These are phyloP conservation scores for Aspergillus diversus DNA, from an alignment of 495 filamentous ascomycete species.

Conservation along the genomic window DNA sequence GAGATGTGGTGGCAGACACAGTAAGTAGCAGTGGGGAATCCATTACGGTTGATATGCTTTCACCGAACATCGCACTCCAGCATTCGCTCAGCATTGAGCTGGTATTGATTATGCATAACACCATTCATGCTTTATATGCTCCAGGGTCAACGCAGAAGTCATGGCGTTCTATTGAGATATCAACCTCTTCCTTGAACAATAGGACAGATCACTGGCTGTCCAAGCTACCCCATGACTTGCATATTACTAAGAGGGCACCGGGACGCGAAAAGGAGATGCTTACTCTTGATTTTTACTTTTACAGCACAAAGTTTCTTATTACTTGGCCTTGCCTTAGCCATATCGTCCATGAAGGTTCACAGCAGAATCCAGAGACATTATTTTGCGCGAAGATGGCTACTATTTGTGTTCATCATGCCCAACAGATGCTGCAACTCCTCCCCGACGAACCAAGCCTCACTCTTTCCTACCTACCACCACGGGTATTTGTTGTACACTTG, in stretches of 20 bases:
- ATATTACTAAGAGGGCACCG: constrained; percentile 35
- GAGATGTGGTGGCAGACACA: neutral
- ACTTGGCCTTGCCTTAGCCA: constrained; percentile 61
- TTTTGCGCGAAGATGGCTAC: constrained; percentile 53
- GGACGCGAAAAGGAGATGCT: constrained; percentile 30
- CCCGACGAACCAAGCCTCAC: constrained; percentile 36
- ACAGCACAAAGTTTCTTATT: constrained; percentile 58
- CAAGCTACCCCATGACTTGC: constrained; percentile 48
- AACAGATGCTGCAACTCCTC: constrained; percentile 52
- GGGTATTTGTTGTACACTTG: constrained; percentile 63
- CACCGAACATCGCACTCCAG: constrained; percentile 43
- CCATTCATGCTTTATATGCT: constrained; percentile 55
- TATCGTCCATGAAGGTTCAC: constrained; percentile 35
- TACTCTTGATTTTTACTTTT: constrained; percentile 52
- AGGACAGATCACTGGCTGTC: constrained; percentile 54
- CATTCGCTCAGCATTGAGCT: constrained; percentile 49
- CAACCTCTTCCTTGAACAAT: constrained; percentile 48
- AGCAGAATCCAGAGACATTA: no score
- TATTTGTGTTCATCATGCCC: constrained; percentile 53
- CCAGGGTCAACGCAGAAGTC: constrained; percentile 50
- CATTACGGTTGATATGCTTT: constrained; percentile 25
- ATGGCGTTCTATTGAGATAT: constrained; percentile 54
- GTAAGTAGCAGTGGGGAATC: constrained; percentile 24
- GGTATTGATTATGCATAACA: constrained; percentile 49
- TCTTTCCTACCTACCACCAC: constrained; percentile 53